phyloP scores from a whole-genome alignment of 1,284 basidiomycete species.

The Moesziomyces globuligerus region DNA sequence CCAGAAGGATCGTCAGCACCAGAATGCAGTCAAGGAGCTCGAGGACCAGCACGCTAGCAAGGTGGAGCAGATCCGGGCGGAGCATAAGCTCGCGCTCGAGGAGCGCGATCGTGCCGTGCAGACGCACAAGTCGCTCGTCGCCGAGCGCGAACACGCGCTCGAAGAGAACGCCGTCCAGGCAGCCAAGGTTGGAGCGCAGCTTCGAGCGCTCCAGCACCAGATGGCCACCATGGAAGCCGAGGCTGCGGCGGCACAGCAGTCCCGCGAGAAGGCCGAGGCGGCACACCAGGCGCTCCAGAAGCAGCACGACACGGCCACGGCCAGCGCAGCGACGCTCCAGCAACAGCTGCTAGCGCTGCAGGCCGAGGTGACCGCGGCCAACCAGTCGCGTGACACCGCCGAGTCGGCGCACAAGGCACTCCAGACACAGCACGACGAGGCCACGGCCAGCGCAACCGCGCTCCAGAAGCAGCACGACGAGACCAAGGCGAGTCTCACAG shows the following conservation, averaged over 20 bases:
- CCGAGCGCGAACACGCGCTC: slow-evolving; percentile 22
- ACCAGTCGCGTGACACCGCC: slow-evolving; percentile 16
- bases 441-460: slow-evolving; percentile 17
- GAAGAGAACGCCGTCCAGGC: slow-evolving; percentile 19
- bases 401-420: slow-evolving; percentile 26
- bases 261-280: background rate
- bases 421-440: slow-evolving; percentile 43
- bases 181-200: slow-evolving; percentile 10
- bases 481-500: slow-evolving; percentile 30
- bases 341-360: slow-evolving; percentile 9
- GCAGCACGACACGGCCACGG: slow-evolving; percentile 7
- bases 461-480: slow-evolving; percentile 15
- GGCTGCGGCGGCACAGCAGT: slow-evolving; percentile 1
- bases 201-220: slow-evolving; percentile 20
- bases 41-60: slow-evolving; percentile 36
- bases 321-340: slow-evolving; percentile 7
- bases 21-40: slow-evolving; percentile 43
- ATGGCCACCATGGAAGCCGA: background rate
- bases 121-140: slow-evolving; percentile 24
- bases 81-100: slow-evolving; percentile 44
- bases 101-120: slow-evolving; percentile 28
- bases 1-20: slow-evolving; percentile 45
- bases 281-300: slow-evolving; percentile 1
- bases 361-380: slow-evolving; percentile 2
- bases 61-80: slow-evolving; percentile 32